These are phyloP conservation scores for Microthlaspi erraticum DNA, from an alignment of 345 rosid genomes.

Conservation along the genomic window DNA sequence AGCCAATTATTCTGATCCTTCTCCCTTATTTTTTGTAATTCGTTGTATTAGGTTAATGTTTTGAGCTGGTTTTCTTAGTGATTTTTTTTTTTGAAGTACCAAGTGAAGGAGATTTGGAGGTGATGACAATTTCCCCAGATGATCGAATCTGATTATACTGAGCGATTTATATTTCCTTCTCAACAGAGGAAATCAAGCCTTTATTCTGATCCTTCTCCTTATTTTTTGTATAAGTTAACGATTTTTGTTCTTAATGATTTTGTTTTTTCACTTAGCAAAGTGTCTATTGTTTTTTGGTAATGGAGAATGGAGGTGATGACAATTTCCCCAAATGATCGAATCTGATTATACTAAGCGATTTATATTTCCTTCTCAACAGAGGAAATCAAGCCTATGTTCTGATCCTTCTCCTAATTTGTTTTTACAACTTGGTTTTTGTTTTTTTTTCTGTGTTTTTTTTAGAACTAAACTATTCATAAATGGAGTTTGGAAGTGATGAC, in stretches of 20 bases:
- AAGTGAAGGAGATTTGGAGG: constrained; percentile 38
- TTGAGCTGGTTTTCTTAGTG: no score
- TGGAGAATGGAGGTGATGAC: constrained; percentile 43
- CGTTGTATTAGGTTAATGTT: no score
- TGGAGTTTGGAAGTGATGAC: constrained; percentile 43
- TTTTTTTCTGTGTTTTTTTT: neutral
- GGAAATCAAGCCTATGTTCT: constrained; percentile 44
- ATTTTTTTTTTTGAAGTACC: neutral
- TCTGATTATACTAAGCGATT: constrained; percentile 41
- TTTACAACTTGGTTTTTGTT: neutral
- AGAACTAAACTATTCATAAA: neutral
- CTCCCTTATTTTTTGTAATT: neutral
- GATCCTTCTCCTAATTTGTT: constrained; percentile 28
- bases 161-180: constrained; percentile 37
- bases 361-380: constrained; percentile 31
- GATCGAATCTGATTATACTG: constrained; percentile 44
- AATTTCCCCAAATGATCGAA: constrained; percentile 49
- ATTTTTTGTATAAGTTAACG: neutral
- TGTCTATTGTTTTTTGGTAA: neutral
- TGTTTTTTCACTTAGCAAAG: neutral
- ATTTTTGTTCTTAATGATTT: neutral
- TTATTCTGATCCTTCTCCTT: constrained; percentile 39
- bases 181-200: constrained; percentile 44
- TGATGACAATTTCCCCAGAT: constrained; percentile 50
- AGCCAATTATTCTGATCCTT: constrained; percentile 46